A percentile compares a stretch with the other conserved stretches of the same genome.
Evolutionary conservation across 257 asterid species (phyloP).

Genomic region (Vinca minor): DNA sequence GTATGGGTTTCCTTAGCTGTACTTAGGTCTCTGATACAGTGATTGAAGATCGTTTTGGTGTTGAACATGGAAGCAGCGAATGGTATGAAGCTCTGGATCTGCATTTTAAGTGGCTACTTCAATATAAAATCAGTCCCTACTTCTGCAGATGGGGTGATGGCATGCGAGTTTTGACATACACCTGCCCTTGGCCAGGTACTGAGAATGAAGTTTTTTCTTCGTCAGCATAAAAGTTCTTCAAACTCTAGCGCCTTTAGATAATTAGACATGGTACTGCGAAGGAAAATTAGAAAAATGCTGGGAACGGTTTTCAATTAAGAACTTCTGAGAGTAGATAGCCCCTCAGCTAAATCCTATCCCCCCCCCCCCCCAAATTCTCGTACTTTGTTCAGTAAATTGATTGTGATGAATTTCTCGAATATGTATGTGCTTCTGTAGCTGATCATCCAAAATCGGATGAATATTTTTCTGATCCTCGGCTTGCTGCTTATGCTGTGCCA

Average conservation of each 20-base stretch:
- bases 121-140: constrained; percentile 88
- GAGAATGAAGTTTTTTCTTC: constrained; percentile 1
- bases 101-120: constrained; percentile 94
- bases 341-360: neutral
- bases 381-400: neutral
- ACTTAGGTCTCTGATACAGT: constrained; percentile 89
- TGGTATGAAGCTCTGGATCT: constrained; percentile 88
- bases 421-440: constrained; percentile 41
- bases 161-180: constrained; percentile 93
- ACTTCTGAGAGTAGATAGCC: neutral
- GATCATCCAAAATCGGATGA: constrained; percentile 98
- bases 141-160: constrained; percentile 98
- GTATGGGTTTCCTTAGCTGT: constrained; percentile 37
- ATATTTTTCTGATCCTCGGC: constrained; percentile 85
- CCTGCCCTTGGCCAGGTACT: constrained; percentile 99
- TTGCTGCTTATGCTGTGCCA: constrained; percentile 98
- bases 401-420: neutral
- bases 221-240: constrained; percentile 3
- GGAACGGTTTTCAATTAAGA: neutral
- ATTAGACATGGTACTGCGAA: no score
- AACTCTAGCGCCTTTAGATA: neutral
- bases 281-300: neutral
- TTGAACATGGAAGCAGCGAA: constrained; percentile 83
- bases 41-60: constrained; percentile 95
- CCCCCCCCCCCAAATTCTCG: neutral